Conservation (phyloP, 352 stramenopile genomes). For the Stephanocyclus meneghinianus region DNA sequence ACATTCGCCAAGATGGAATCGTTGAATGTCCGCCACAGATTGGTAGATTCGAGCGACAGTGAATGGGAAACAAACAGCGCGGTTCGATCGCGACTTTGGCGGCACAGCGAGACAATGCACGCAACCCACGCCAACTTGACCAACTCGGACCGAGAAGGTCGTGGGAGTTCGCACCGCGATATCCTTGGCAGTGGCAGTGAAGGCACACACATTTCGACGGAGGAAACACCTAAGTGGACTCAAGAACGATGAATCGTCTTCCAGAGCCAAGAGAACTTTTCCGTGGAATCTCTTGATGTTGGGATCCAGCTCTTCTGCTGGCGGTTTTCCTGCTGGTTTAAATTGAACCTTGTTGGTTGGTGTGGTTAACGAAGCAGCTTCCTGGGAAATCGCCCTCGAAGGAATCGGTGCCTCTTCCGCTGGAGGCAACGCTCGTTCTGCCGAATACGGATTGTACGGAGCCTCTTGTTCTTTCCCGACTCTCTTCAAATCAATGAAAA, state of each 20-base stretch:
- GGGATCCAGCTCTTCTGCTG: not conserved
- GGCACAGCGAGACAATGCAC: conserved; percentile 70
- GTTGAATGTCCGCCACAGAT: conserved; percentile 78
- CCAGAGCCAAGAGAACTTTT: conserved; percentile 59
- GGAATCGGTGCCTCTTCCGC: not conserved
- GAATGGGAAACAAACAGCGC: conserved; percentile 82
- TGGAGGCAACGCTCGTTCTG: not conserved
- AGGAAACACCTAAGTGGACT: conserved; percentile 81
- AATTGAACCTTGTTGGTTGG: conserved; percentile 11
- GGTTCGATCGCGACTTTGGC: conserved; percentile 74
- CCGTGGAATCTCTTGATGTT: conserved; percentile 47
- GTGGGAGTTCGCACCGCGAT: conserved; percentile 81
- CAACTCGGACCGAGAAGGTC: conserved; percentile 75
- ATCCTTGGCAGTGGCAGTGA: conserved; percentile 74
- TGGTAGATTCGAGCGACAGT: conserved; percentile 73
- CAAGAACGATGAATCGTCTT: conserved; percentile 70
- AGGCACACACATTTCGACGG: conserved; percentile 76
- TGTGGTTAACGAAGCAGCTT: not conserved
- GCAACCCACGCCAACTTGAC: conserved; percentile 80
- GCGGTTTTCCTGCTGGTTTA: not conserved
- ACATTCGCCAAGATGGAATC: conserved; percentile 81
- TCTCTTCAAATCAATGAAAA: conserved; percentile 48
- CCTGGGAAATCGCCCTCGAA: not conserved
- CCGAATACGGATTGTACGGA: not conserved
- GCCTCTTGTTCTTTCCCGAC: conserved; percentile 22